Conservation (phyloP, 1,284 basidiomycete genomes). For the Ceratobasidium papillatum region DNA sequence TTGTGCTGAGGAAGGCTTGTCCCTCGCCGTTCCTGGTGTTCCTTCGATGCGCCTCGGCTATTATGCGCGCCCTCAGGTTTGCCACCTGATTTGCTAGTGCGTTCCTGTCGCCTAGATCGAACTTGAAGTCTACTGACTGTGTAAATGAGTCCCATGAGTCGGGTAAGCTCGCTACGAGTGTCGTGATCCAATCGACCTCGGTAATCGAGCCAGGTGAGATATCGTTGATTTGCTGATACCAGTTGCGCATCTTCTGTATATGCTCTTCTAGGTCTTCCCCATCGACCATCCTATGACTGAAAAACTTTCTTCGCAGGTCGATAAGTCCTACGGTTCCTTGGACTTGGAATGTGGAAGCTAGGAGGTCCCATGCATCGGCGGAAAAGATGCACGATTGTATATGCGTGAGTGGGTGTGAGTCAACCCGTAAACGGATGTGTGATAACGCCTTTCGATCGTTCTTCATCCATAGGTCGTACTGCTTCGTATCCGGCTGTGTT, state of each 20-base stretch:
- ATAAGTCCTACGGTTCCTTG: no score
- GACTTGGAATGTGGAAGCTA: background rate
- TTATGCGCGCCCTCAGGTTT: background rate
- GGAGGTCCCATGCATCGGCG: background rate
- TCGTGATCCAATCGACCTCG: background rate
- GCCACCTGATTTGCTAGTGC: background rate
- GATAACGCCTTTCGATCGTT: background rate
- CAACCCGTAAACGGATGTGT: background rate
- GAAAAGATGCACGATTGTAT: background rate
- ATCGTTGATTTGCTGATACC: background rate
- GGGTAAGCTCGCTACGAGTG: conserved; percentile 1
- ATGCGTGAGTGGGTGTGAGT: background rate
- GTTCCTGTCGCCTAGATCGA: background rate
- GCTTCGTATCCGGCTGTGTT: no score
- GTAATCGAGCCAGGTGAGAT: background rate
- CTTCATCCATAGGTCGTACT: background rate
- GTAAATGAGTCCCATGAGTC: conserved; percentile 14
- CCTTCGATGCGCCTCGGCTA: background rate
- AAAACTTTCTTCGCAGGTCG: background rate
- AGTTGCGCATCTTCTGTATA: background rate
- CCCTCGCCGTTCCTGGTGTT: background rate
- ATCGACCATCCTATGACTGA: background rate
- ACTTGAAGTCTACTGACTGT: background rate
- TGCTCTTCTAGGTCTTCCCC: background rate
- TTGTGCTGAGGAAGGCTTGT: background rate